Evolutionary conservation across 2,329 filamentous ascomycete genomes (phyloP), one percentile per base, ranked within the genome.

Genomic region (Bipolaris zeicola): DNA sequence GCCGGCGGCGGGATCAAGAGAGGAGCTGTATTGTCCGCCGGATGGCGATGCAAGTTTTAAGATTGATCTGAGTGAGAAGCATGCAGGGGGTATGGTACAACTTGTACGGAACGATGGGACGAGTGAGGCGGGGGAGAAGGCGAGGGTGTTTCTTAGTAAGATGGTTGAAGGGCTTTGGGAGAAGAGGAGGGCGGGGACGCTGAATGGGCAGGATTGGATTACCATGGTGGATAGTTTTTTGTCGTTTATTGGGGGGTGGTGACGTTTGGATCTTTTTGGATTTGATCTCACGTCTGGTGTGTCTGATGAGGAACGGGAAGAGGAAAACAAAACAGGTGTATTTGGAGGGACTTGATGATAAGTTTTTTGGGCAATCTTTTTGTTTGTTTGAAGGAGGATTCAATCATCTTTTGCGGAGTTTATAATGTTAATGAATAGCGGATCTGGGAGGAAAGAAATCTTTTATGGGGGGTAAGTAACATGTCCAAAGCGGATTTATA

Each of bases 1-100:
- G 50, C 45, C 62, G 28, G 48, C 58, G 22, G 16, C 26, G 11
- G 36, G 26, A 47, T 3, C 60, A 61, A 26, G 68, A 65, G 36
- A 57, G 24, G 54, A 57, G 11, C 49, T 67, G 16, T 73, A 74
- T 50, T 63, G 60, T 39, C 70, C 71, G 4, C 70, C 73, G 1
- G 73, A 77, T 28, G 74, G 74, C 3, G 74, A 76, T 45, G 74
- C 74, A 8, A 74, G 69, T 24, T 77, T 75, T 61, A 65, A 55
- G 33, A 72, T 77, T 33, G 72, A 77, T 31, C 54, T 77, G 18
- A 76, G 73, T 47, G 74, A 77, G 58, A 74, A 75, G 63, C 71
- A 58, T 34, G 31, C 50, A 0, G 69, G 72, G 5, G 74, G 74
- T 0, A 62, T 58, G 31, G 74, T 77, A 4, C 60, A 66, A 48